Evolutionary conservation across 2,329 filamentous ascomycete genomes (phyloP).

Genomic region (Diaporthe capsici): DNA sequence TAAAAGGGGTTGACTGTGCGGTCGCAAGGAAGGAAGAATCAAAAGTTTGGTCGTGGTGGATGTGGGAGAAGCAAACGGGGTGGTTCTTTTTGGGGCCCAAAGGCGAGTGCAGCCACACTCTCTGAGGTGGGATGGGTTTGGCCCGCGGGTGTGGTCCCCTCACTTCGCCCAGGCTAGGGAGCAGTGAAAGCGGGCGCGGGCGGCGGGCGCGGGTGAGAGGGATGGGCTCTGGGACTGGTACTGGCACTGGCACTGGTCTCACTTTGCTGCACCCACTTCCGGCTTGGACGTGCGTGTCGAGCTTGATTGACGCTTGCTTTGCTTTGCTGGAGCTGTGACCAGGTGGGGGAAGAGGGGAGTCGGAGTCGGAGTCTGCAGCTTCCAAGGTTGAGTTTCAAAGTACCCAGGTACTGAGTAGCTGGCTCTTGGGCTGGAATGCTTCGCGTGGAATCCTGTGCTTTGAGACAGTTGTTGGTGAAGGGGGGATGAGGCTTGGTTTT

Average conservation of each 20-base stretch:
- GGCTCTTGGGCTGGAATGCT: not conserved
- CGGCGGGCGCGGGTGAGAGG: slow-evolving; percentile 9
- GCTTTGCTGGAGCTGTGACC: slow-evolving; percentile 14
- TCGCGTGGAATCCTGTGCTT: not conserved
- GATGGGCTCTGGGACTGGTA: not conserved
- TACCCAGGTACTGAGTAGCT: not conserved
- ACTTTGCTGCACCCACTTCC: slow-evolving; percentile 18
- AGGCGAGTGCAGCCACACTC: slow-evolving; percentile 8
- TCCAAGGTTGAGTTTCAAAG: slow-evolving; percentile 8
- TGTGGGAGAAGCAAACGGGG: slow-evolving; percentile 17
- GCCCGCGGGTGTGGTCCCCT: slow-evolving; percentile 32
- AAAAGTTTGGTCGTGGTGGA: slow-evolving; percentile 6
- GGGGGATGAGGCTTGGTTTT: no score
- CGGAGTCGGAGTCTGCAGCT: not conserved
- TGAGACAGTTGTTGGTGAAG: not conserved
- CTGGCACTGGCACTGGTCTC: not conserved
- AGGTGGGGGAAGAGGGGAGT: slow-evolving; percentile 9
- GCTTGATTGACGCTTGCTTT: not conserved
- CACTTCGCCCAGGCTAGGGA: slow-evolving; percentile 31
- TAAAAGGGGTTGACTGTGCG: not conserved
- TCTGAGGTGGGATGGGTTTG: slow-evolving; percentile 15
- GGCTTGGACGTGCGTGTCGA: not conserved
- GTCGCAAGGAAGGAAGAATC: slow-evolving; percentile 6
- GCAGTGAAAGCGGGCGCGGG: slow-evolving; percentile 23
- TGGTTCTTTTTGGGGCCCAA: slow-evolving; percentile 17